Conservation (phyloP, 805 yeast genomes). For the Spathaspora sp. region DNA sequence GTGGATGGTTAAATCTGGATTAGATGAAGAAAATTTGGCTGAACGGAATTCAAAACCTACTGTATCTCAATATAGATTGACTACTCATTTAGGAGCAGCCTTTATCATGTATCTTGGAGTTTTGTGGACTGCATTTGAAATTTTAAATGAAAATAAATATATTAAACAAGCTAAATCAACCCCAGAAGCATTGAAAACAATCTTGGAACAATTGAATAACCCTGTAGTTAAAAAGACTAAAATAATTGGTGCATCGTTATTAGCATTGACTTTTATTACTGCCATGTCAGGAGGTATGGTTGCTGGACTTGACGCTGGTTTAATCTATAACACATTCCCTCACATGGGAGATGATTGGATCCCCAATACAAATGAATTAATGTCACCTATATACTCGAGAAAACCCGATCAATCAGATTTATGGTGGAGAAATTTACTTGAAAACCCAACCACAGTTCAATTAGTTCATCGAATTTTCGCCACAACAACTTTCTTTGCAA, state of each 20-base stretch:
- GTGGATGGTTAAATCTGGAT: conserved; percentile 99
- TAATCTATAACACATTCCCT: conserved; percentile 94
- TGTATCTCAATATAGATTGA: conserved; percentile 90
- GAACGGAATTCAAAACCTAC: conserved; percentile 93
- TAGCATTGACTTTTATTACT: conserved; percentile 74
- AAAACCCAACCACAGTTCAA: conserved; percentile 96
- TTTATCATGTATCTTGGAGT: conserved; percentile 83
- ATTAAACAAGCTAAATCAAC: conserved; percentile 38
- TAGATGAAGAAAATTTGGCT: conserved; percentile 72
- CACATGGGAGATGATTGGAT: conserved; percentile 85
- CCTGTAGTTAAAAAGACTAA: conserved; percentile 60
- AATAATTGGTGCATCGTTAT: conserved; percentile 49
- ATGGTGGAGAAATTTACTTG: conserved; percentile 89
- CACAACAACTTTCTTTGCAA: conserved; percentile 68
- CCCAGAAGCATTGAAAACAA: conserved; percentile 53
- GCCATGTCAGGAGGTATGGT: conserved; percentile 98
- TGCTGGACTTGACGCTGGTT: conserved; percentile 97
- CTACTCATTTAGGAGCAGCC: conserved; percentile 93
- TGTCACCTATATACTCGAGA: conserved; percentile 71
- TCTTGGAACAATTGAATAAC: conserved; percentile 57
- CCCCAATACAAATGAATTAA: conserved; percentile 75
- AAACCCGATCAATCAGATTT: conserved; percentile 65
- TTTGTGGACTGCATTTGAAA: conserved; percentile 85
- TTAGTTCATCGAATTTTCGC: conserved; percentile 86
- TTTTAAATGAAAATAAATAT: conserved; percentile 70